Conservation (phyloP, 371 early-diverging fungal genomes). For the Nematocida sp. region DNA sequence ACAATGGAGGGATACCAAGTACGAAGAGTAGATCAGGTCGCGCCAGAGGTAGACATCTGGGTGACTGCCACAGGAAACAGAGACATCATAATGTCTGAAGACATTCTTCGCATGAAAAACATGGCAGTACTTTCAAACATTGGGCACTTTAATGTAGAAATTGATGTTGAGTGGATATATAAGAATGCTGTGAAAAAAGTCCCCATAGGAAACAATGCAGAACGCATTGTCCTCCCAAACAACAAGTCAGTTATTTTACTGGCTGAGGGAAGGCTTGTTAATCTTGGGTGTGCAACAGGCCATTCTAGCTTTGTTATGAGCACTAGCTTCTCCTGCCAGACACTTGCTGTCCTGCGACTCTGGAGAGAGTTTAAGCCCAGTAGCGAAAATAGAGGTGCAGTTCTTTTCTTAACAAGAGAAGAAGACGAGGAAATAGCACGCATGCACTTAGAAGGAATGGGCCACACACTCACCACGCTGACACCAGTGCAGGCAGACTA, state of each 20-base stretch:
- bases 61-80: slow-evolving; percentile 97
- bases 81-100: slow-evolving; percentile 86
- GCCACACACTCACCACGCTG: slow-evolving; percentile 80
- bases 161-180: slow-evolving; percentile 96
- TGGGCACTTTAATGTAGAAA: slow-evolving; percentile 97
- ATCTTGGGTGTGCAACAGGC: slow-evolving; percentile 96
- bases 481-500: slow-evolving; percentile 78
- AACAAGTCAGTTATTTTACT: slow-evolving; percentile 85
- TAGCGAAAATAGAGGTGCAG: slow-evolving; percentile 89
- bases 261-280: slow-evolving; percentile 96
- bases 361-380: slow-evolving; percentile 79
- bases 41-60: slow-evolving; percentile 83
- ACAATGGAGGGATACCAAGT: slow-evolving; percentile 95
- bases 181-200: slow-evolving; percentile 78
- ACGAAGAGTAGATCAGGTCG: slow-evolving; percentile 92
- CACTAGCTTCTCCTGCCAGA: slow-evolving; percentile 96
- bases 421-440: slow-evolving; percentile 95
- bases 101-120: slow-evolving; percentile 87
- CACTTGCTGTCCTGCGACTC: slow-evolving; percentile 90
- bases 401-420: slow-evolving; percentile 83
- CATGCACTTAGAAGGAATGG: slow-evolving; percentile 86
- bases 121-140: slow-evolving; percentile 96
- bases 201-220: slow-evolving; percentile 96
- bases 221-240: slow-evolving; percentile 84
- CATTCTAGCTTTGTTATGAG: slow-evolving; percentile 97